Evolutionary conservation across 1,284 basidiomycete genomes (phyloP).

Genomic region (Ustilago nuda): DNA sequence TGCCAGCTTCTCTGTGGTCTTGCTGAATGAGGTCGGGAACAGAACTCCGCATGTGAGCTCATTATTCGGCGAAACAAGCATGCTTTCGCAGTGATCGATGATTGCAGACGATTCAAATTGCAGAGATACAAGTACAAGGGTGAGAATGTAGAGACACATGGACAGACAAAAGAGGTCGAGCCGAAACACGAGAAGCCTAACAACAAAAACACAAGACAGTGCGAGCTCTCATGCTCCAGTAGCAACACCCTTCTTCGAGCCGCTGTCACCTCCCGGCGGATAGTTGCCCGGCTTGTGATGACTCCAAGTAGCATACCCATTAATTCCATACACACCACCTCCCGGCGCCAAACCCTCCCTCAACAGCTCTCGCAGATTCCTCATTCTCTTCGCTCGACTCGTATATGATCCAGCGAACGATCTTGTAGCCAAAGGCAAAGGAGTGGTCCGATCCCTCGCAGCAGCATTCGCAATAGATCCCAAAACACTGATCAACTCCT

Average conservation of each 20-base stretch:
- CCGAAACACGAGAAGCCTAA: background rate
- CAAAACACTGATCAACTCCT: conserved; percentile 49
- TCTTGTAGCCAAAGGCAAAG: conserved; percentile 58
- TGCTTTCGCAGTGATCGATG: background rate
- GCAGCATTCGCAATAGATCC: conserved; percentile 54
- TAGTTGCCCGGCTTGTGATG: conserved; percentile 9
- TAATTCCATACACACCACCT: conserved; percentile 47
- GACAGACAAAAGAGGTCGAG: background rate
- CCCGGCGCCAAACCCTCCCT: conserved; percentile 54
- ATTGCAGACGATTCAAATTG: background rate
- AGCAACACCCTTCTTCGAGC: conserved; percentile 31
- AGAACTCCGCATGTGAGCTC: too few relatives aligned
- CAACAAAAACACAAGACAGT: background rate
- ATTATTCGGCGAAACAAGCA: too few relatives aligned
- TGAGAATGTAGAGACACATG: background rate
- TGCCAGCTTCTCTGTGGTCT: too few relatives aligned
- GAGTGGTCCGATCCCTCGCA: conserved; percentile 52
- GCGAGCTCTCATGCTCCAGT: conserved; percentile 11
- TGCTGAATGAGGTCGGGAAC: too few relatives aligned
- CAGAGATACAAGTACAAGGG: conserved; percentile 21
- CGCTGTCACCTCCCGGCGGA: background rate
- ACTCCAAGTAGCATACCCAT: conserved; percentile 46
- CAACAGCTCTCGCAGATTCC: conserved; percentile 56
- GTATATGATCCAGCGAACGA: conserved; percentile 60
- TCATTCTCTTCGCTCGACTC: conserved; percentile 54